These are phyloP conservation scores for Metschnikowia proteae DNA, from an alignment of 805 yeast species.

Conservation along the genomic window DNA sequence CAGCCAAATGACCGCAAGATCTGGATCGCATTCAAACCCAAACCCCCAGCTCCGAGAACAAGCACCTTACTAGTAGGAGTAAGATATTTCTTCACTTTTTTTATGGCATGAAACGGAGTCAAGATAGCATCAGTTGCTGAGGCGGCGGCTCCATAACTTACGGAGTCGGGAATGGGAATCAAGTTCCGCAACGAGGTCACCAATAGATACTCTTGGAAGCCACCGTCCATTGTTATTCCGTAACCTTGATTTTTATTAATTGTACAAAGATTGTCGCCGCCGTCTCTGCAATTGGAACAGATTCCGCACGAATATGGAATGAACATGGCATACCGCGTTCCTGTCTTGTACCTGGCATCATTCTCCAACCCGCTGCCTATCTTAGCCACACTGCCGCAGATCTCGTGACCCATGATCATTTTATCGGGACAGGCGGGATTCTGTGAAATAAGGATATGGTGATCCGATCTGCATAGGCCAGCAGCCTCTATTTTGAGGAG, in stretches of 20 bases:
- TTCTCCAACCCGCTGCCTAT: slow-evolving; percentile 27
- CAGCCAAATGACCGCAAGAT: slow-evolving; percentile 32
- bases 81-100: slow-evolving; percentile 28
- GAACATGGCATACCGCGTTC: slow-evolving; percentile 28
- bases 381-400: slow-evolving; percentile 35
- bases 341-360: slow-evolving; percentile 24
- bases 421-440: slow-evolving; percentile 20
- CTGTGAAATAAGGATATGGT: slow-evolving; percentile 29
- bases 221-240: slow-evolving; percentile 39
- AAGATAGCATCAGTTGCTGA: slow-evolving; percentile 41
- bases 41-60: slow-evolving; percentile 41
- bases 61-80: slow-evolving; percentile 35
- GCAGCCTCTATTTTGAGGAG: slow-evolving; percentile 41
- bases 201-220: slow-evolving; percentile 38
- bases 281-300: slow-evolving; percentile 33
- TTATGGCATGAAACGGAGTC: slow-evolving; percentile 42
- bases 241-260: slow-evolving; percentile 21
- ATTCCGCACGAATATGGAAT: slow-evolving; percentile 34
- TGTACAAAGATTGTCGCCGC: slow-evolving; percentile 32
- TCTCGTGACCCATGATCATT: slow-evolving; percentile 45
- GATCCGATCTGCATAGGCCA: slow-evolving; percentile 43
- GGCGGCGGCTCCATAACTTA: slow-evolving; percentile 38
- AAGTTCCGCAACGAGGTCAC: slow-evolving; percentile 33
- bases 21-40: slow-evolving; percentile 43
- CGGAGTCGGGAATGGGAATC: slow-evolving; percentile 39